Evolutionary conservation across 2,329 filamentous ascomycete species (phyloP).

Genomic region (Cercospora berteroae): DNA sequence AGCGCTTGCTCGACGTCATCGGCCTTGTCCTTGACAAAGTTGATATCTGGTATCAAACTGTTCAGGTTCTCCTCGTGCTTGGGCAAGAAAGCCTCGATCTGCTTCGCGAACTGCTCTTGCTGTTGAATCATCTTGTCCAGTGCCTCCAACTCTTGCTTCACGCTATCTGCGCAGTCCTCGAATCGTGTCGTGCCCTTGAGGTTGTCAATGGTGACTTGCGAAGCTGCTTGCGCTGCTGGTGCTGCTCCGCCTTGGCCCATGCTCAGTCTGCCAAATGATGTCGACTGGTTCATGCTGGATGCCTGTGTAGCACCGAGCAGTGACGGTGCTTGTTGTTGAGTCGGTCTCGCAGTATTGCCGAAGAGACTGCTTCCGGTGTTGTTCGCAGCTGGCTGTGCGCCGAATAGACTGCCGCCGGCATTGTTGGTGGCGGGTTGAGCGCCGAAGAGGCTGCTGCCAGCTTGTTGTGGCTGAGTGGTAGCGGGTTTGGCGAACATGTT

Average conservation of each 20-base stretch:
- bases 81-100: slow-evolving; percentile 67
- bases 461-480: slow-evolving; percentile 22
- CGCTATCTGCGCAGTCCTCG: slow-evolving; percentile 78
- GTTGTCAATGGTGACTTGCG: slow-evolving; percentile 73
- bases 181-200: slow-evolving; percentile 86
- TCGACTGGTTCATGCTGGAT: slow-evolving; percentile 22
- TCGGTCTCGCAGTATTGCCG: slow-evolving; percentile 17
- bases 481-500: slow-evolving; percentile 34
- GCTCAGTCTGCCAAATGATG: slow-evolving; percentile 36
- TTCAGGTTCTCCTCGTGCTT: slow-evolving; percentile 62
- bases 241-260: slow-evolving; percentile 54
- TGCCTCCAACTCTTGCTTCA: slow-evolving; percentile 73
- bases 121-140: slow-evolving; percentile 78
- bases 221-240: slow-evolving; percentile 29
- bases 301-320: slow-evolving; percentile 30
- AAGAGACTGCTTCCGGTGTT: slow-evolving; percentile 22
- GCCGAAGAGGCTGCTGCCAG: slow-evolving; percentile 30
- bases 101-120: slow-evolving; percentile 72
- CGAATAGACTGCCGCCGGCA: slow-evolving; percentile 22
- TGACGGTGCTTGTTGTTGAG: slow-evolving; percentile 33
- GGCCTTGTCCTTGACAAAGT: slow-evolving; percentile 60
- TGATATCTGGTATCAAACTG: slow-evolving; percentile 64
- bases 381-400: slow-evolving; percentile 16
- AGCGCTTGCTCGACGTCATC: slow-evolving; percentile 63
- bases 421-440: slow-evolving; percentile 12